A percentile compares a stretch with the other conserved stretches of the same genome.
Evolutionary conservation across 176 grass and related monocot species (phyloP).

Genomic region (Thalia dealbata): DNA sequence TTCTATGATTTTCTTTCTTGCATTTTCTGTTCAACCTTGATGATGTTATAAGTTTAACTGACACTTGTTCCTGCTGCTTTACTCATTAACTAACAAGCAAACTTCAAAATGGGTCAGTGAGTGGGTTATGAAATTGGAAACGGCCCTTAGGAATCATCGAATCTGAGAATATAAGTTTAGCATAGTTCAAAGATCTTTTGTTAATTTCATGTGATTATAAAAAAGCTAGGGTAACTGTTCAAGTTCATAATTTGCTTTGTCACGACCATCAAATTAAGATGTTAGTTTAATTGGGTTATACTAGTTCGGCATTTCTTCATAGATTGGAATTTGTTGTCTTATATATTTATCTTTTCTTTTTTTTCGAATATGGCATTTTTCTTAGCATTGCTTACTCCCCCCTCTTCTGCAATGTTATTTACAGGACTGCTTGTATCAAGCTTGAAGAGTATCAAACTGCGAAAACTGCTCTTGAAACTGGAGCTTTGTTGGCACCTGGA

Average conservation of each 20-base stretch:
- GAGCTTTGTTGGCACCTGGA: slow-evolving; percentile 44
- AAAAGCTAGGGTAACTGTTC: too few species aligned
- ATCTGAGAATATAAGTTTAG: too few species aligned
- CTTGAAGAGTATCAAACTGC: slow-evolving; percentile 90
- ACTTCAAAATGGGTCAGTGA: not conserved
- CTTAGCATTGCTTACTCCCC: slow-evolving; percentile 2
- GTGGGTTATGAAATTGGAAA: not conserved
- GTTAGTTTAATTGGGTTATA: not conserved
- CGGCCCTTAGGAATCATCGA: not conserved
- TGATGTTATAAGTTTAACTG: too few species aligned
- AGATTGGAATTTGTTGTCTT: not conserved
- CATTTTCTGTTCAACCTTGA: not conserved
- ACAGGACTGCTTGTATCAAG: slow-evolving; percentile 70
- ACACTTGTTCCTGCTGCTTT: too few species aligned
- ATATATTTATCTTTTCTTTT: not conserved
- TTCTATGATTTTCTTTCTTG: too few species aligned
- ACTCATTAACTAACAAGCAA: not conserved
- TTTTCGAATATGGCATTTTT: not conserved
- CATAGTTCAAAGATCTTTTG: not conserved
- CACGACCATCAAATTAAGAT: not conserved
- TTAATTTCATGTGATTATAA: not conserved
- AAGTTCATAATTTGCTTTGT: not conserved
- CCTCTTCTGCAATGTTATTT: not conserved
- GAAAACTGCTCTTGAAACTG: slow-evolving; percentile 67
- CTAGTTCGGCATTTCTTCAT: too few species aligned